Conservation (phyloP, 352 stramenopile genomes). For the Globisporangium mamillatum region DNA sequence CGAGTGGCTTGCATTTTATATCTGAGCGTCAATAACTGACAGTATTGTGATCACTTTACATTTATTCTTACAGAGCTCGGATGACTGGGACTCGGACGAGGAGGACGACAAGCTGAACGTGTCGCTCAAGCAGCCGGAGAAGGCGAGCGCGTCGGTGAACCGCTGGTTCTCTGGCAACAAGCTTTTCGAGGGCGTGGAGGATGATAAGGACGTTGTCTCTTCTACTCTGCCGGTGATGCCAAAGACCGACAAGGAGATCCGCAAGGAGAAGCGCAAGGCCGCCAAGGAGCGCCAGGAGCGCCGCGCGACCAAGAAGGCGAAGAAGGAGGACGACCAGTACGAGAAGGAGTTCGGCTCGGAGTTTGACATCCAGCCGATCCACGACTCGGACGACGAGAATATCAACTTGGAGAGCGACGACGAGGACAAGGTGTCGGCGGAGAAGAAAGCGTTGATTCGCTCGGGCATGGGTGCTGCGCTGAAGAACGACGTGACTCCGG, state of each 20-base stretch:
- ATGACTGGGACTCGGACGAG: slow-evolving; percentile 59
- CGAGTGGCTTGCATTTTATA: background rate
- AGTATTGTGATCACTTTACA: background rate
- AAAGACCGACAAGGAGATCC: slow-evolving; percentile 98
- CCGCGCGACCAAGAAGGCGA: slow-evolving; percentile 65
- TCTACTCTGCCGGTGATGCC: slow-evolving; percentile 83
- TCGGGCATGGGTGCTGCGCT: slow-evolving; percentile 80
- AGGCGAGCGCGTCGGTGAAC: slow-evolving; percentile 67
- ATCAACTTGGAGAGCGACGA: slow-evolving; percentile 35
- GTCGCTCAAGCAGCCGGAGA: slow-evolving; percentile 74
- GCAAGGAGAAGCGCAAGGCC: slow-evolving; percentile 96
- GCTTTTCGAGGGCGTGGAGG: slow-evolving; percentile 72
- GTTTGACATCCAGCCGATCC: slow-evolving; percentile 57
- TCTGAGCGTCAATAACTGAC: background rate
- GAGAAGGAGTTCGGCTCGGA: slow-evolving; percentile 73
- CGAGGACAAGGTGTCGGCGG: slow-evolving; percentile 50
- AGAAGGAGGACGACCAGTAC: slow-evolving; percentile 84
- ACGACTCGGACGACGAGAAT: slow-evolving; percentile 38
- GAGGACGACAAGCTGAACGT: slow-evolving; percentile 67
- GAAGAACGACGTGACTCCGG: slow-evolving; percentile 20
- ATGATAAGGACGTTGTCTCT: slow-evolving; percentile 45
- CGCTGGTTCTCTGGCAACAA: slow-evolving; percentile 87
- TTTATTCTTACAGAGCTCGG: slow-evolving; percentile 65
- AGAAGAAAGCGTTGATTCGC: slow-evolving; percentile 84
- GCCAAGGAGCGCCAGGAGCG: slow-evolving; percentile 90